Base-by-base conservation (phyloP, 257 asterid species). In the Nyctanthes arbortristis region DNA sequence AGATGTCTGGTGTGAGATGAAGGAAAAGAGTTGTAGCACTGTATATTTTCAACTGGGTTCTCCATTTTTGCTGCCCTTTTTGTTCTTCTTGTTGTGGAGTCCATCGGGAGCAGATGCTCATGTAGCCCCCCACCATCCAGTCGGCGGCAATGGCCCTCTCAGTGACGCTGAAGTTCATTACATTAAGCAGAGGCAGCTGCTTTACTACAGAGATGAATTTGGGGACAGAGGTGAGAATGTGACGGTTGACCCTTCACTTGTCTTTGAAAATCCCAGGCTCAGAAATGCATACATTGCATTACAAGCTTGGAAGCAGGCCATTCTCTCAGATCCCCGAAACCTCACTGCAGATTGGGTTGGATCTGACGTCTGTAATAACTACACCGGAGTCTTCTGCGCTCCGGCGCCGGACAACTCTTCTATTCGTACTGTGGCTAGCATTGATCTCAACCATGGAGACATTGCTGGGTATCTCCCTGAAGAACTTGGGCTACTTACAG, bases 1-100 rank as follows among this genome's bases (percentile, higher is more conserved):
- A 81, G 88, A 90, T 90, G 97, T 84, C 90, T 82, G 76, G 79
- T 72, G 88, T 88, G 93, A 86, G 82, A 90, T 90, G 97, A 90
- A 81, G 87, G 77, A 77, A 69, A 77, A 79, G 60, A 74, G 49
- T 52, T 45, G 68, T 70, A 73, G 78, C 79, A 62, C 63, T 24
- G 66, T 71, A 75, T 69, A 61, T 40, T 75, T 34, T 57, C 33
- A 52, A 67, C 61, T 66, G 35, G 66, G 66, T 64, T 31, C 79
- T 40, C 27, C 39, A 4, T 47, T n/a, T 79, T 30, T 69, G 30
- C 57, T 76, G 65, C 34, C 80, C 66, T 18, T 62, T 28, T 13
- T 76, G 32, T 28, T 40, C 22, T 67, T 39, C 4, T 9, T 39
- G 68, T 36, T 73, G n/a, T n/a, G n/a, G n/a, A n/a, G 43, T 11